A percentile compares a stretch with the other conserved stretches of the same genome.
phyloP scores from a whole-genome alignment of 164 flowering plant species.

The Magnolia officinalis region DNA sequence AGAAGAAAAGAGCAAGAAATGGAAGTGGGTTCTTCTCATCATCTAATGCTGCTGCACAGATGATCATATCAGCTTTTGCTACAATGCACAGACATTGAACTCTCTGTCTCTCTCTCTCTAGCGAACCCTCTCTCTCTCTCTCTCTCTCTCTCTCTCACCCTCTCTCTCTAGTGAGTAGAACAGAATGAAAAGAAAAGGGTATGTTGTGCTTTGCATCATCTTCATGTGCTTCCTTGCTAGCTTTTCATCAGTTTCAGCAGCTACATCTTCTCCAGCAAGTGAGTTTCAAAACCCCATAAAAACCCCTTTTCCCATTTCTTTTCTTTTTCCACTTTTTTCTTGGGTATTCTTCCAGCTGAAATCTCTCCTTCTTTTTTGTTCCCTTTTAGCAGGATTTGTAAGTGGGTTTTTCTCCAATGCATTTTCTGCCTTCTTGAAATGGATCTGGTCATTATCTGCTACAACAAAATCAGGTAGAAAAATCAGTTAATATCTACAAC shows the following conservation, averaged over 20 bases:
- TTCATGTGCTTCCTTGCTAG: constrained; percentile 37
- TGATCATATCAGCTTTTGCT: background rate
- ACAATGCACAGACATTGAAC: constrained; percentile 21
- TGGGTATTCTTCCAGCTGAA: constrained; percentile 2
- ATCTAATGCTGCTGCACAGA: background rate
- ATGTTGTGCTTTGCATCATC: constrained; percentile 35
- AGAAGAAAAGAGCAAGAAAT: background rate
- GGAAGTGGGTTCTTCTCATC: constrained; percentile 23
- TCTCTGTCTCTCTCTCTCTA: constrained; percentile 8
- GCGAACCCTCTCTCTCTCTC: constrained; percentile 11
- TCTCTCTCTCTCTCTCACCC: constrained; percentile 7
- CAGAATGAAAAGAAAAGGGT: constrained; percentile 38
- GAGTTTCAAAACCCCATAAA: constrained; percentile 18
- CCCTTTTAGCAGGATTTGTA: constrained; percentile 58
- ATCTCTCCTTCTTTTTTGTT: background rate
- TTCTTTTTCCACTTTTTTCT: background rate
- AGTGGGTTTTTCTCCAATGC: constrained; percentile 68
- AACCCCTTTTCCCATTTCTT: background rate
- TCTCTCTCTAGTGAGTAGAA: background rate
- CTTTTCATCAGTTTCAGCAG: constrained; percentile 46
- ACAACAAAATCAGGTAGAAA: constrained; percentile 65
- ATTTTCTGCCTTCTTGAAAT: constrained; percentile 58
- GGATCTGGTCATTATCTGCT: constrained; percentile 71
- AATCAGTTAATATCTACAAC: background rate
- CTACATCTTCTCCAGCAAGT: constrained; percentile 71